A percentile compares a stretch with the other conserved stretches of the same genome.
These are phyloP conservation scores for Fusarium buxicola DNA, from an alignment of 2,329 filamentous ascomycete genomes.

Conservation along the genomic window DNA sequence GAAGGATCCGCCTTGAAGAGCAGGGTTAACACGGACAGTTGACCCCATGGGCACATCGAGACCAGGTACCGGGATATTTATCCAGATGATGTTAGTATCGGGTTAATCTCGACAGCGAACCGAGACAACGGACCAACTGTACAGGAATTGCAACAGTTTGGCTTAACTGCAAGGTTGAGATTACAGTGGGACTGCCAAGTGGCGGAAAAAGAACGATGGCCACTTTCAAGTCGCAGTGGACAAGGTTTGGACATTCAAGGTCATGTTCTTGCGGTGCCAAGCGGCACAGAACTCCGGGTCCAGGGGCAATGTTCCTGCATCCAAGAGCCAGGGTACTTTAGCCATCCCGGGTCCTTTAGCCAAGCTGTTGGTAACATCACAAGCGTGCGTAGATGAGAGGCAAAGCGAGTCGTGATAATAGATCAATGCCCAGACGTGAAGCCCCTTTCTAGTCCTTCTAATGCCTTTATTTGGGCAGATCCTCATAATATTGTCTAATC, in stretches of 20 bases:
- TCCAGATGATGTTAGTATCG: too few relatives aligned
- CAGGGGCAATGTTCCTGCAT: background rate
- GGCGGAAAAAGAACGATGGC: too few relatives aligned
- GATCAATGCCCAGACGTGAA: too few relatives aligned
- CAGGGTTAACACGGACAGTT: too few relatives aligned
- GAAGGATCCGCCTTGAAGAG: too few relatives aligned
- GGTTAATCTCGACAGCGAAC: background rate
- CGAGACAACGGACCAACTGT: background rate
- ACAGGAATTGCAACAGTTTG: background rate
- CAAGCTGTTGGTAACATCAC: too few relatives aligned
- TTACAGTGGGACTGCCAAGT: too few relatives aligned
- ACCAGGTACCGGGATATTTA: too few relatives aligned
- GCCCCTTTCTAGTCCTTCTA: background rate
- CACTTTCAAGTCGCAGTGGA: too few relatives aligned
- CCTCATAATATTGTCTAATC: background rate
- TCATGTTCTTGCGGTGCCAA: background rate
- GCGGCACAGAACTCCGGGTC: background rate
- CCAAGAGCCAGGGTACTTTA: background rate
- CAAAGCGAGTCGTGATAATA: background rate
- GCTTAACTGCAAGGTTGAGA: background rate
- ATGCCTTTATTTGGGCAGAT: background rate
- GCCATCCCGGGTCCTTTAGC: too few relatives aligned
- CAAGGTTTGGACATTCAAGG: background rate
- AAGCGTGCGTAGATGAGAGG: background rate
- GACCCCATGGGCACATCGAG: too few relatives aligned